Base-by-base conservation (phyloP, 1,284 basidiomycete species). In the Austroboletus novae-zelandiae region DNA sequence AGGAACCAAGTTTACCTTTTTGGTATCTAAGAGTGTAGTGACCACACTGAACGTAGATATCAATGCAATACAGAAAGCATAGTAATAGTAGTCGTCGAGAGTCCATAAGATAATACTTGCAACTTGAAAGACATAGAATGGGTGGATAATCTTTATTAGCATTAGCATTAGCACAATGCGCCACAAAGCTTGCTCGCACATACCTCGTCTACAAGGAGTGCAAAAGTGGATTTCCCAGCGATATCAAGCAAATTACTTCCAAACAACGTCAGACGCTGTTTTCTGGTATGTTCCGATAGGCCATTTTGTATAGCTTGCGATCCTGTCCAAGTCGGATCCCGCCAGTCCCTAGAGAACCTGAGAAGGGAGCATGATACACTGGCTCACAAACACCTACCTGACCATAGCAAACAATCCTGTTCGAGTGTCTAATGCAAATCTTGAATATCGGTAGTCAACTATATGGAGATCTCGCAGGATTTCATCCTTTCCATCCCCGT, bases 51-150 rank as follows among this genome's bases (percentile, higher is more conserved):
- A 76, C 25, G 89, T 73, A 39, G 93, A 96, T 61, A 99, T 99
- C 47, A 96, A 74, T 34, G 88, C 93, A 58, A 99, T 99, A 62
- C 95, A 98, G 61, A 96, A 96, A 3, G 96, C 97, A 68, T 99
- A 99, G 66, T 97, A 98, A 68, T 91, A 96, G 65, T 98, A 95
- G 65, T 98, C 82, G 62, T 99, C 97, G 49, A 98, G 61, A 4
- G 89, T 89, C 97, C 97, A 99, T 10, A 99, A 74, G 23, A 92
- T 73, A 59, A 99, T 91, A 55, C 94, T 97, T 43, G 94, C 94
- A 58, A 99, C 89, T 79, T 99, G 97, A 69, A 99, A 99, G 50
- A 99, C 89, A 65, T 97, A 98, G 72, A 98, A 98, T 1, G 94
- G 94, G 66, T 98, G 94, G 31, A 98, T 87, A 45, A 94, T 57